Evolutionary conservation across 2,329 filamentous ascomycete genomes (phyloP).

Genomic region (Juglanconis oblonga): DNA sequence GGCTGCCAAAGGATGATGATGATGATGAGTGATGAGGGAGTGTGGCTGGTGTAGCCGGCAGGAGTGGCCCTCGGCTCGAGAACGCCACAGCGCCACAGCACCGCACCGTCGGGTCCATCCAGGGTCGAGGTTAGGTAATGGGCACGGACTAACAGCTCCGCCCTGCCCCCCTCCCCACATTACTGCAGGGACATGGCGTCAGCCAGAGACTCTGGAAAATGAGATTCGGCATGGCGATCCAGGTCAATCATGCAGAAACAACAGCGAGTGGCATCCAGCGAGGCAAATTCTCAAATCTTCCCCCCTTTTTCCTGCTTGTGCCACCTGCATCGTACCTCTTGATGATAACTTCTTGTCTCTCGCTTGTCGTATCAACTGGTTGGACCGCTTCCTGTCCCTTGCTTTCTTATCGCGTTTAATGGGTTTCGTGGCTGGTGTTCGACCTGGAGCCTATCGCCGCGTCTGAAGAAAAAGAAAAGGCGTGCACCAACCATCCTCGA

Average conservation of each 20-base stretch:
- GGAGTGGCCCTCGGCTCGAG: not conserved
- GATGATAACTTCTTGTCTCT: slow-evolving; percentile 17
- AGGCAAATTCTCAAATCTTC: not conserved
- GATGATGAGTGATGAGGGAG: not conserved
- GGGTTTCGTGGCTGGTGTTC: slow-evolving; percentile 16
- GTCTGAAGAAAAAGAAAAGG: not conserved
- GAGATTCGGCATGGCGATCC: too few relatives aligned
- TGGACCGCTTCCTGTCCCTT: not conserved
- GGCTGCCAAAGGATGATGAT: slow-evolving; percentile 5
- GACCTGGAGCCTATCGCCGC: not conserved
- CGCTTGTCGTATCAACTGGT: slow-evolving; percentile 12
- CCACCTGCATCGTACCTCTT: not conserved
- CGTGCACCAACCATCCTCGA: too few relatives aligned
- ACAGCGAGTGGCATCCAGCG: not conserved
- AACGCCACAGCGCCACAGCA: too few relatives aligned
- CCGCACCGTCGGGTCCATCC: too few relatives aligned
- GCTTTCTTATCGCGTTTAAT: slow-evolving; percentile 15
- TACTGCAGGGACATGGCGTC: too few relatives aligned
- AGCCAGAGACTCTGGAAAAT: too few relatives aligned
- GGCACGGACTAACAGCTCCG: too few relatives aligned
- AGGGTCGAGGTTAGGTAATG: too few relatives aligned
- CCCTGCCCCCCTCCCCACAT: too few relatives aligned
- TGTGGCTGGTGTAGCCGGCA: not conserved
- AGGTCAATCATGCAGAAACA: not conserved
- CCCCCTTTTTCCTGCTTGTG: not conserved